Evolutionary conservation across 306 rosid species (phyloP).

Genomic region (Prunus padus): DNA sequence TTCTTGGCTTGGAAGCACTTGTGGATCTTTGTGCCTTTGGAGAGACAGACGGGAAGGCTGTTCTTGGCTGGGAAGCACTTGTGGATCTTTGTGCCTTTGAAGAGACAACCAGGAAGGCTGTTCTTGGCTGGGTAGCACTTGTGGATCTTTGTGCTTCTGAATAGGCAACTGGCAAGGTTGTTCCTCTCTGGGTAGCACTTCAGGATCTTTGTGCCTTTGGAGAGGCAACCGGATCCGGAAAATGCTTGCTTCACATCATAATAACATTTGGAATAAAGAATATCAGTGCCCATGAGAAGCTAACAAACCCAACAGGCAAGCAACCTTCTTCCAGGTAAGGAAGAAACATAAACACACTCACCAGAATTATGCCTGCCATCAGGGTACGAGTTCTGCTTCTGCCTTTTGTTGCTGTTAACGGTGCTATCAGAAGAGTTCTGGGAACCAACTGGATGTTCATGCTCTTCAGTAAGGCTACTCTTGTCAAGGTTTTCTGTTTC

Average conservation of each 20-base stretch:
- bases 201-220: slow-evolving; percentile 26
- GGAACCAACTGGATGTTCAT: slow-evolving; percentile 27
- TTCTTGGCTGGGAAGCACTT: not conserved
- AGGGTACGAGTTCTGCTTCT: slow-evolving; percentile 8
- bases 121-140: not conserved
- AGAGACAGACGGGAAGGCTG: slow-evolving; percentile 12
- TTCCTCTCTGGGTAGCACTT: slow-evolving; percentile 11
- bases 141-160: not conserved
- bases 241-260: slow-evolving; percentile 28
- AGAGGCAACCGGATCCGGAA: slow-evolving; percentile 31
- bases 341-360: slow-evolving; percentile 32
- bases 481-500: slow-evolving; percentile 25
- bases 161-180: slow-evolving; percentile 9
- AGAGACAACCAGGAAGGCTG: not conserved
- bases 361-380: slow-evolving; percentile 23
- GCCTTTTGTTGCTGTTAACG: slow-evolving; percentile 30
- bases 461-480: slow-evolving; percentile 32
- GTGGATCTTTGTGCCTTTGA: not conserved
- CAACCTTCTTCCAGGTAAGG: slow-evolving; percentile 23
- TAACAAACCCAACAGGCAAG: slow-evolving; percentile 33
- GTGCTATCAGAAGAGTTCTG: slow-evolving; percentile 35
- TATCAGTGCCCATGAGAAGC: slow-evolving; percentile 33
- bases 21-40: slow-evolving; percentile 23
- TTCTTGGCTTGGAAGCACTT: not conserved
- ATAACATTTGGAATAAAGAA: slow-evolving; percentile 28